These are phyloP conservation scores for Penicillium sp. DNA, from an alignment of 2,329 filamentous ascomycete species.

Conservation along the genomic window DNA sequence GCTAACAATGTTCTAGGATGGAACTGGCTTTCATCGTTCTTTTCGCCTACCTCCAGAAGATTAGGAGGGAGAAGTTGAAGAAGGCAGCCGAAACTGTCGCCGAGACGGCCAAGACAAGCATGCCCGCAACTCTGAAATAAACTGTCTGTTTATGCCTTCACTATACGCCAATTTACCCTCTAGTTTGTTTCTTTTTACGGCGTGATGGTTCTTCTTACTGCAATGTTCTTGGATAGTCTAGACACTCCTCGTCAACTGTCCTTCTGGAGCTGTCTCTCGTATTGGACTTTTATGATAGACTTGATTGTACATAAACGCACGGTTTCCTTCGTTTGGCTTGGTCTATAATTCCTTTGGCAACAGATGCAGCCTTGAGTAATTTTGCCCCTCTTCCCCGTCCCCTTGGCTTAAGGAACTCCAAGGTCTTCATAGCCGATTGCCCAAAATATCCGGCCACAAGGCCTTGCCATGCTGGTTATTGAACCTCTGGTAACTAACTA, in stretches of 20 bases:
- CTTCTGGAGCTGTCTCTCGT: not conserved
- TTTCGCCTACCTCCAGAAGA: conserved; percentile 74
- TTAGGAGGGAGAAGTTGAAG: conserved; percentile 69
- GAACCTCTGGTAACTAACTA: too few species aligned
- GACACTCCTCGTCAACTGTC: conserved; percentile 3
- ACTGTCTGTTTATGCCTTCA: conserved; percentile 13
- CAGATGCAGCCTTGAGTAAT: not conserved
- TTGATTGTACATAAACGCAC: not conserved
- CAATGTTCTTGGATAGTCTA: conserved; percentile 12
- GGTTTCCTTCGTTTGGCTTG: not conserved
- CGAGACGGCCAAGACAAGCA: conserved; percentile 58
- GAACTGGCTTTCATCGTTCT: conserved; percentile 86
- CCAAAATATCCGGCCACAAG: too few species aligned
- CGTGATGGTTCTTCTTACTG: not conserved
- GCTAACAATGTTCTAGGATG: conserved; percentile 57
- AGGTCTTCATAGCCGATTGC: too few species aligned
- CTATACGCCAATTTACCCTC: conserved; percentile 8
- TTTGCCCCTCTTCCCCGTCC: too few species aligned
- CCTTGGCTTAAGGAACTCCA: too few species aligned
- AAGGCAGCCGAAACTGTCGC: conserved; percentile 66
- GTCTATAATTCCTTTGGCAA: not conserved
- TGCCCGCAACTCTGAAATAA: conserved; percentile 52
- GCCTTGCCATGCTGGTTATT: too few species aligned
- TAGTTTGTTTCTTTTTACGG: conserved; percentile 9
- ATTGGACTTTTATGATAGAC: not conserved